Base-by-base conservation (phyloP, 2,329 filamentous ascomycete genomes). In the Myriosclerotinia scirpicola region DNA sequence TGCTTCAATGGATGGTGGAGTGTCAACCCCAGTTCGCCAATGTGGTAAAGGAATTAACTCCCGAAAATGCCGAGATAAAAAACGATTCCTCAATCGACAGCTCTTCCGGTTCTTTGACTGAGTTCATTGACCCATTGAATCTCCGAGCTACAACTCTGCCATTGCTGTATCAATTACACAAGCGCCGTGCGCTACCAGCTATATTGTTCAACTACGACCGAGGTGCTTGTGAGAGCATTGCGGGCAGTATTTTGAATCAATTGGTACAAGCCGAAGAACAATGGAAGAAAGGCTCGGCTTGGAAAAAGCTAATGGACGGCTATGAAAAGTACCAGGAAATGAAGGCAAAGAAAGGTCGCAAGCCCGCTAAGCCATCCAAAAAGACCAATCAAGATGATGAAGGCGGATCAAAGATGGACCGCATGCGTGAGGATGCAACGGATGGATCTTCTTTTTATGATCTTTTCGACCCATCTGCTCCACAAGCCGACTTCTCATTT, bases 161-260 rank as follows among this genome's bases (percentile, higher is more conserved):
- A 1, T 77, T 91, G 40, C 79, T 90, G 0, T 81, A 79, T 20
- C 82, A 87, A 42, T 80, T 93, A 0, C 84, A 91, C 59, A 79
- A 81, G 20, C 84, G 87, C 66, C 83, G 85, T 65, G 89, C 88
- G 0, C 80, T 94, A 0, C 91, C 90, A 0, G 90, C 88, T 0
- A 86, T 94, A 15, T 76, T 93, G 1, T 94, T 94, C 80, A 91
- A 91, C 74, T 94, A 91, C 71, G 88, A 93, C 70, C 85, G 90
- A 58, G 76, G 77, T 1, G 77, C 79, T 40, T 93, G 91, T 72
- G 90, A 92, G 75, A 75, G 76, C 12, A 83, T 90, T 38, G 83
- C 85, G 36, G 71, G 76, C 34, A 72, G 77, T 0, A 71, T 93
- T 0, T 75, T 88, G 1, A 71, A 76, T 0, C 80, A 86, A 67